Base-by-base conservation (phyloP, 371 early-diverging fungal genomes). In the Amoeboaphelidium occidentale region DNA sequence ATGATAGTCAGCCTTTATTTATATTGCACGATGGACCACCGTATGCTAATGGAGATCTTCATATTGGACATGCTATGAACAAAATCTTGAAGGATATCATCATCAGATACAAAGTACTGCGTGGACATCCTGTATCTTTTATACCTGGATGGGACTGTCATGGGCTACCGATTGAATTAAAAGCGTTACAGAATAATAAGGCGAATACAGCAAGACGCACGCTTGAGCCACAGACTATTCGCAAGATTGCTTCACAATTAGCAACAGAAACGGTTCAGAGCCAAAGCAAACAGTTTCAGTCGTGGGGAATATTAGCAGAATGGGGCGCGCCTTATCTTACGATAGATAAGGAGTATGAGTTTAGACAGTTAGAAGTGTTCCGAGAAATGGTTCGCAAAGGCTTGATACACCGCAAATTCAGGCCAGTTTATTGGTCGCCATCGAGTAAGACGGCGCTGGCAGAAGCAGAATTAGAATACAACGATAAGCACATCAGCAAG, bases 121-220 rank as follows among this genome's bases (percentile, higher is more conserved):
- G 74, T 46, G 92, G 89, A 23, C 74, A 74, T 47, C 72, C 74
- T 56, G 83, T 94, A 3, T 68, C 70, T 51, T 78, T 86, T 57
- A 75, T 80, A 10, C 93, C 93, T 53, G 96, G 96, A 45, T 94
- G 87, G 79, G 96, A 94, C 64, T 87, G 88, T 53, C 96, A 94
- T 55, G 96, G 96, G 1, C 62, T 94, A 25, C 96, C 96, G 10
- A 91, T 94, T 49, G 96, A 94, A 60, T 70, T 85, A 45, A 93
- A 91, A 60, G 85, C 85, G 1, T 59, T 84, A 27, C 73, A 73
- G 14, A 66, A 68, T 39, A 45, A 51, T 51, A 10, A 47, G 48
- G 25, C 52, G 47, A 47, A 59, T 56, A 25, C 21, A 48, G 43
- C 43, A 55, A 27, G 24, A 44, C 25, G 47, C 48, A 61, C 60